These are phyloP conservation scores for Aureobasidium uvarum DNA, from an alignment of 2,329 filamentous ascomycete genomes.

Conservation along the genomic window DNA sequence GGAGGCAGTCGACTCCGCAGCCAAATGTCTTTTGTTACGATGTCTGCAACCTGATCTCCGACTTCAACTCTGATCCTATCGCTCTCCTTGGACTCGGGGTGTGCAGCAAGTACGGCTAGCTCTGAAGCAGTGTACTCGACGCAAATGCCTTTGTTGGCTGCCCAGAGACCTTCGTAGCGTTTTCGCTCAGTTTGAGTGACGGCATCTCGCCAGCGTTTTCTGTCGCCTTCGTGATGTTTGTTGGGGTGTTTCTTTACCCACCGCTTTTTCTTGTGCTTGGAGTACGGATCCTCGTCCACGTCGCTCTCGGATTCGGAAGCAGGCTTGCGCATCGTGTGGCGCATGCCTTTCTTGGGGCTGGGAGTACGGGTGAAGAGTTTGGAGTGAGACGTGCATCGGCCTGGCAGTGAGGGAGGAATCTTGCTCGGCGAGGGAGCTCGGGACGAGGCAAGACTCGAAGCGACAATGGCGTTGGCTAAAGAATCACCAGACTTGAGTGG, in stretches of 20 bases:
- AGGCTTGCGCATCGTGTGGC: constrained; percentile 63
- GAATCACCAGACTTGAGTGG: constrained; percentile 60
- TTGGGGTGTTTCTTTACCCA: constrained; percentile 60
- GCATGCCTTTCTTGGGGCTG: constrained; percentile 54
- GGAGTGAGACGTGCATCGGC: constrained; percentile 27
- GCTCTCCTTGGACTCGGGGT: constrained; percentile 14
- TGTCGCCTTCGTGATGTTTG: constrained; percentile 71
- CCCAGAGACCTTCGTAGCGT: constrained; percentile 81
- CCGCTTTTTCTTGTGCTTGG: constrained; percentile 58
- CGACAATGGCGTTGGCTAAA: constrained; percentile 71
- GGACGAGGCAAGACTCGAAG: constrained; percentile 66
- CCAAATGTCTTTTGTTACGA: constrained; percentile 76
- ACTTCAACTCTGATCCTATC: constrained; percentile 9
- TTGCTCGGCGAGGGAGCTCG: constrained; percentile 43
- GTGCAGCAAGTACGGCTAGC: constrained; percentile 27
- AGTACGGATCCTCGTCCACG: constrained; percentile 49
- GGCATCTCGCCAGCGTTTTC: constrained; percentile 73
- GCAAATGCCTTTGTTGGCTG: constrained; percentile 67
- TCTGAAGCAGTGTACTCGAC: constrained; percentile 34
- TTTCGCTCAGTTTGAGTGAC: constrained; percentile 71
- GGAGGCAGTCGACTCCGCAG: constrained; percentile 63
- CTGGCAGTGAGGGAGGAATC: constrained; percentile 38
- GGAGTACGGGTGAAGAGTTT: constrained; percentile 44
- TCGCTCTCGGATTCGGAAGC: constrained; percentile 35
- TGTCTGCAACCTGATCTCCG: constrained; percentile 59